Percentiles rank a stretch among this genome's conserved stretches.
Conservation (phyloP, 2,329 filamentous ascomycete species). For the Claviceps purpurea region DNA sequence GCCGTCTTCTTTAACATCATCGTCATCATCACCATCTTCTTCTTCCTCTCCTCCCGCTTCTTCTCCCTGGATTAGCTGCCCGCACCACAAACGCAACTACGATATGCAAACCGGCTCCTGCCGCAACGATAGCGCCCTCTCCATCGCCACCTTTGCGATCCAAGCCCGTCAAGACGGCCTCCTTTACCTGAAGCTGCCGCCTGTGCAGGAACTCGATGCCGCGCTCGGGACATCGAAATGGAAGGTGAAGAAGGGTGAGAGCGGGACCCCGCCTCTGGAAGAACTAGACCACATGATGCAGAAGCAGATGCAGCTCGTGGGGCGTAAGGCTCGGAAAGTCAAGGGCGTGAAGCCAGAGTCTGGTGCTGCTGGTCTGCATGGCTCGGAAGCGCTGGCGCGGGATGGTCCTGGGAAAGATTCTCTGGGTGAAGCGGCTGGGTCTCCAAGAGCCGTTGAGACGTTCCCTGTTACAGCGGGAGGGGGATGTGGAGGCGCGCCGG, state of each 20-base stretch:
- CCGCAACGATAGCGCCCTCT: constrained; percentile 59
- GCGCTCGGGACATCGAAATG: constrained; percentile 67
- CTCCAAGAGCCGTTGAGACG: constrained; percentile 4
- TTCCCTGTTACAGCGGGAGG: constrained; percentile 13
- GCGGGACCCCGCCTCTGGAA: constrained; percentile 24
- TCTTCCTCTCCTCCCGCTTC: constrained; percentile 3
- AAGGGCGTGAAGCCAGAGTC: constrained; percentile 19
- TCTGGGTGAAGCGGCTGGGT: too few relatives aligned
- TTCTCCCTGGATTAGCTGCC: constrained; percentile 70
- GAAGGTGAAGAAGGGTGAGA: constrained; percentile 62
- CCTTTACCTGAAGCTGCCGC: constrained; percentile 70
- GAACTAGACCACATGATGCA: constrained; percentile 32
- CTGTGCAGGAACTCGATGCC: constrained; percentile 66
- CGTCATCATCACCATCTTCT: not conserved
- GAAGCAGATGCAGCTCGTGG: constrained; percentile 14
- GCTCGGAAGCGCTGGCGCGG: too few relatives aligned
- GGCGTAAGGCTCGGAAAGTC: constrained; percentile 21
- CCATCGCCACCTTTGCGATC: constrained; percentile 68
- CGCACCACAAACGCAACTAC: constrained; percentile 83
- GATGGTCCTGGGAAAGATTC: too few relatives aligned
- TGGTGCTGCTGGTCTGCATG: not conserved
- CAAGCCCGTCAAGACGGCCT: constrained; percentile 62
- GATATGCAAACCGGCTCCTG: constrained; percentile 61
- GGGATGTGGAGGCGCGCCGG: constrained; percentile 27
- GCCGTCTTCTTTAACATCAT: not conserved